phyloP scores from a whole-genome alignment of 345 rosid species.

The Linum lewisii region DNA sequence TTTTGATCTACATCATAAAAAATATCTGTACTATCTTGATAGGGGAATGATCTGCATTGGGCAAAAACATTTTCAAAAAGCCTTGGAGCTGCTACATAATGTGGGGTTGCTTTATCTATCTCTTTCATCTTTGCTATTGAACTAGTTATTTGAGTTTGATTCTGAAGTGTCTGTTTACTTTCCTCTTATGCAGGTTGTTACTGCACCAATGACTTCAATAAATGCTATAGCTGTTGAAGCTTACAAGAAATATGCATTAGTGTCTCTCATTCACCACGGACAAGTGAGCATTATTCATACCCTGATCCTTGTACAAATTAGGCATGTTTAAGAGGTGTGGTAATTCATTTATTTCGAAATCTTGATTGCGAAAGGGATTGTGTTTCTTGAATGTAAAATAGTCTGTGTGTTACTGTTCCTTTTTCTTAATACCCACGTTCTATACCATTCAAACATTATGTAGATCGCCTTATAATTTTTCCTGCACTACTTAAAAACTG shows the following conservation, averaged over 20 bases:
- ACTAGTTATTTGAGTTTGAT: not conserved
- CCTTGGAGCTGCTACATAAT: constrained; percentile 84
- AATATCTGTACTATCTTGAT: constrained; percentile 13
- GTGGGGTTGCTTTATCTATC: constrained; percentile 23
- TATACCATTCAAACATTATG: not conserved
- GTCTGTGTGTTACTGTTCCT: too few species aligned
- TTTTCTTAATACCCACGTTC: too few species aligned
- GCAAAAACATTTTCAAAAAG: constrained; percentile 64
- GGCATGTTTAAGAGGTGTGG: constrained; percentile 1
- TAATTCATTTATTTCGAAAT: not conserved
- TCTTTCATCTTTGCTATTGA: constrained; percentile 11
- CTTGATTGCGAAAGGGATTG: too few species aligned
- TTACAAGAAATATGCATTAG: constrained; percentile 78
- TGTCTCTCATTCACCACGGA: constrained; percentile 73
- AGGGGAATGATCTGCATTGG: constrained; percentile 99
- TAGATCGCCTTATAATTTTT: not conserved
- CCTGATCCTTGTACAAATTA: not conserved
- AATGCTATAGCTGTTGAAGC: constrained; percentile 92
- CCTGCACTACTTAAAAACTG: constrained; percentile 1
- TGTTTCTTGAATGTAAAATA: too few species aligned
- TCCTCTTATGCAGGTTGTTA: constrained; percentile 54
- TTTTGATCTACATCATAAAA: not conserved
- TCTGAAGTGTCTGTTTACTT: constrained; percentile 8
- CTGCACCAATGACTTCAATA: constrained; percentile 69
- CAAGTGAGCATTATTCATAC: constrained; percentile 37